A percentile compares a stretch with the other conserved stretches of the same genome.
Evolutionary conservation across 331 rosid genomes (phyloP).

Genomic region (Rosa hybrid): DNA sequence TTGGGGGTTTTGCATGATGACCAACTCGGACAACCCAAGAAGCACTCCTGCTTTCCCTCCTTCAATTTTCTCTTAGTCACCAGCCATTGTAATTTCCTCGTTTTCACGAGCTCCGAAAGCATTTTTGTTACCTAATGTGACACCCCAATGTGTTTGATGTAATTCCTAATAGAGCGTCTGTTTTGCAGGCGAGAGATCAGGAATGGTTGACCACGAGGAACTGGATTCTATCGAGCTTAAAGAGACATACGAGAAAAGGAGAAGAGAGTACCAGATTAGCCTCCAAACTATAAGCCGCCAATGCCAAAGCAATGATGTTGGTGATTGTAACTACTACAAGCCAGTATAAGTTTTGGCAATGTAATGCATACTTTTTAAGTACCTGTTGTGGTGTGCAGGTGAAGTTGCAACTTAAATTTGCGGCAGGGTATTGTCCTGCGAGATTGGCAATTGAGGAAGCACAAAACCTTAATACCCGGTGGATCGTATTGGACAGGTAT

Average conservation of each 20-base stretch:
- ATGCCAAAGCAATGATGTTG: slow-evolving; percentile 28
- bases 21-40: background rate
- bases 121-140: background rate
- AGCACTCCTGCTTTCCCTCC: slow-evolving; percentile 27
- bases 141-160: background rate
- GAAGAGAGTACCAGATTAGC: slow-evolving; percentile 14
- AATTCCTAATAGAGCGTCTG: background rate
- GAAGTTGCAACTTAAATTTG: slow-evolving; percentile 18
- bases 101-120: background rate
- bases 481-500: slow-evolving; percentile 32
- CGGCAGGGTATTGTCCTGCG: slow-evolving; percentile 20
- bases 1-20: slow-evolving; percentile 27
- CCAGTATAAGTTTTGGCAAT: background rate
- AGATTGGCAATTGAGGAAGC: slow-evolving; percentile 13
- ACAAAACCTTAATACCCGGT: slow-evolving; percentile 13
- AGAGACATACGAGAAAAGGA: slow-evolving; percentile 19
- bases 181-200: slow-evolving; percentile 23
- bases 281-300: slow-evolving; percentile 9
- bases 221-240: slow-evolving; percentile 20
- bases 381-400: slow-evolving; percentile 20
- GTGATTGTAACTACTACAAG: background rate
- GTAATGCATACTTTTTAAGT: background rate
- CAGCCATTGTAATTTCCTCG: background rate
- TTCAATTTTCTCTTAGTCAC: slow-evolving; percentile 13
- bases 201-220: slow-evolving; percentile 15